Conservation (phyloP, 345 rosid genomes). For the Cardiospermum halicacabum region DNA sequence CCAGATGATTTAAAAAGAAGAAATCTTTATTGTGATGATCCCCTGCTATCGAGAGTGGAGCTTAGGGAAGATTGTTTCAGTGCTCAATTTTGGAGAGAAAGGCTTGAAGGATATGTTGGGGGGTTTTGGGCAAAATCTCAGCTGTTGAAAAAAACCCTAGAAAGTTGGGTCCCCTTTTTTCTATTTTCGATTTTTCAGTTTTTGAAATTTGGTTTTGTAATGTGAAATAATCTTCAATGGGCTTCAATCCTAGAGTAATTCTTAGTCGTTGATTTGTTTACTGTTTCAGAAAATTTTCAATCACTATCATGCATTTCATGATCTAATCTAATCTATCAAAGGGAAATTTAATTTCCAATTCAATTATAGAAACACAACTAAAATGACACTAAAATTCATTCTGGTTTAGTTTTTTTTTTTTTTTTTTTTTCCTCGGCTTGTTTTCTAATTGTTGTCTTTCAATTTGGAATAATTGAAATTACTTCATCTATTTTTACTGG, state of each 20-base stretch:
- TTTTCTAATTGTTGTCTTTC: no score
- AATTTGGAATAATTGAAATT: no score
- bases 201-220: not conserved
- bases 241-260: not conserved
- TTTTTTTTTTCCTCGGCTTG: no score
- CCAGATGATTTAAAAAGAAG: no score
- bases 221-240: not conserved
- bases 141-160: conserved; percentile 21
- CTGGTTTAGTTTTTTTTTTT: no score
- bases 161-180: not conserved
- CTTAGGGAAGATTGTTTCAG: not conserved
- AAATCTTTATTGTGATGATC: conserved; percentile 6
- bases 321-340: no score
- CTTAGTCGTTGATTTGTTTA: not conserved
- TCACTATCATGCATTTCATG: no score
- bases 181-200: no score
- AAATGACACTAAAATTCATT: no score
- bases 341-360: no score
- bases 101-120: not conserved
- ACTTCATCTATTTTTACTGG: no score
- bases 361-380: no score
- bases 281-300: not conserved
- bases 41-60: conserved; percentile 8
- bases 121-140: not conserved
- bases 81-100: not conserved